phyloP scores from a whole-genome alignment of 225 moss, liverwort and hornwort species.

The Takakia lepidozioides region DNA sequence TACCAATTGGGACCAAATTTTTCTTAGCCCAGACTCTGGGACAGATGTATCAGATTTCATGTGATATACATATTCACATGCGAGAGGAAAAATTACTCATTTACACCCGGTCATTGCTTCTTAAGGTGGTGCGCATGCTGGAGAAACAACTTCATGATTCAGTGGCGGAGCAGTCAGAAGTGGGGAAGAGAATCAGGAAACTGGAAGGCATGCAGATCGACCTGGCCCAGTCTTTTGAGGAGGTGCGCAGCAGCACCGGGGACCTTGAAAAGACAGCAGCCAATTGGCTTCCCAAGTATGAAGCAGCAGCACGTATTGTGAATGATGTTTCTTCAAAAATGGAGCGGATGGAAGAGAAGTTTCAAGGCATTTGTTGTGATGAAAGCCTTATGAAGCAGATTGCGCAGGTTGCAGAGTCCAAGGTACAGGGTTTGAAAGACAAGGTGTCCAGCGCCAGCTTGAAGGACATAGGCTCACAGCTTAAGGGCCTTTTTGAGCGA shows the following conservation, averaged over 20 bases:
- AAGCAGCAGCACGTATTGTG: constrained; percentile 61
- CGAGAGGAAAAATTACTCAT: too few species aligned
- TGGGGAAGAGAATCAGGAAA: constrained; percentile 53
- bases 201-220: constrained; percentile 56
- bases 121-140: constrained; percentile 26
- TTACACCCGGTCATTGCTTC: too few species aligned
- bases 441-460: constrained; percentile 16
- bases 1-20: too few species aligned
- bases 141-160: constrained; percentile 49
- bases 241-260: constrained; percentile 43
- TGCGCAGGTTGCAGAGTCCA: constrained; percentile 53
- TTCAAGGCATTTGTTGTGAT: constrained; percentile 49
- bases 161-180: constrained; percentile 41
- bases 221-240: constrained; percentile 50
- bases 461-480: constrained; percentile 40
- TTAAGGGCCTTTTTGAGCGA: constrained; percentile 50
- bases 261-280: constrained; percentile 66
- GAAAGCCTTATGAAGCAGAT: constrained; percentile 57
- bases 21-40: too few species aligned
- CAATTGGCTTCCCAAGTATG: constrained; percentile 73
- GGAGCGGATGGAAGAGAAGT: constrained; percentile 64
- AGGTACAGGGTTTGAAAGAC: constrained; percentile 59
- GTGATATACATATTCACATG: too few species aligned
- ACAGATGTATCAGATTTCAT: too few species aligned
- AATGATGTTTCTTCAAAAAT: constrained; percentile 71